Percentiles rank a stretch among this genome's conserved stretches.
phyloP scores from a whole-genome alignment of 2,329 filamentous ascomycete genomes.

The Leptographium procerum region DNA sequence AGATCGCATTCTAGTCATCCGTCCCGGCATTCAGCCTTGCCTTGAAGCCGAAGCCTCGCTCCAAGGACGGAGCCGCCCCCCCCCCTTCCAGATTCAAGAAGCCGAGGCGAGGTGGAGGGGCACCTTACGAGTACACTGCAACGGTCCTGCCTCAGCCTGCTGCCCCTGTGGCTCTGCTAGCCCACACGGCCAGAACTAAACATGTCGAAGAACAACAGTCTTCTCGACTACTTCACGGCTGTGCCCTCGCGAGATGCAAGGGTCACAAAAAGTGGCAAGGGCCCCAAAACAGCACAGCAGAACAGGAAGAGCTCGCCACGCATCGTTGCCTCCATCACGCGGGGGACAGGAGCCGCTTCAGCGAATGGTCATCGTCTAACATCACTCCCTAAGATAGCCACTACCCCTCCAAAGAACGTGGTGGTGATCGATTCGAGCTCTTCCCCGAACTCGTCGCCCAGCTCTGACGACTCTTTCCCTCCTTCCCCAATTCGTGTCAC shows the following conservation, averaged over 20 bases:
- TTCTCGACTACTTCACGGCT: neutral
- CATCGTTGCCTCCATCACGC: neutral
- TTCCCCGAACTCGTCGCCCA: neutral
- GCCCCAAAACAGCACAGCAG: neutral
- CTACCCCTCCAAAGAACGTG: neutral
- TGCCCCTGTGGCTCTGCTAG: neutral
- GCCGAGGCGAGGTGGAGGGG: neutral
- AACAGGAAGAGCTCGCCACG: neutral
- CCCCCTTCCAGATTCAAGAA: neutral
- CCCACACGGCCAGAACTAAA: neutral
- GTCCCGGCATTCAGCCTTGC: neutral
- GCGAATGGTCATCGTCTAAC: neutral
- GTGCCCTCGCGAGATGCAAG: neutral
- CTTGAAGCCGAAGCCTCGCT: neutral
- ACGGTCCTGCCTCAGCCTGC: neutral
- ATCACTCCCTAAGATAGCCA: neutral
- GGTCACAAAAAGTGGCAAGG: neutral
- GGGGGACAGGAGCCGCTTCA: no score
- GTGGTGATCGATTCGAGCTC: neutral
- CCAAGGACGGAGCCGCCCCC: neutral
- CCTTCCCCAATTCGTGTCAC: neutral
- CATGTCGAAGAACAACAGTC: conserved; percentile 1
- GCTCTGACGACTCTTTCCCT: conserved; percentile 1
- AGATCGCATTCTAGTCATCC: neutral
- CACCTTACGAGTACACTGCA: neutral